Conservation (phyloP, 139 green algal genomes). For the Picochlorum sp. region DNA sequence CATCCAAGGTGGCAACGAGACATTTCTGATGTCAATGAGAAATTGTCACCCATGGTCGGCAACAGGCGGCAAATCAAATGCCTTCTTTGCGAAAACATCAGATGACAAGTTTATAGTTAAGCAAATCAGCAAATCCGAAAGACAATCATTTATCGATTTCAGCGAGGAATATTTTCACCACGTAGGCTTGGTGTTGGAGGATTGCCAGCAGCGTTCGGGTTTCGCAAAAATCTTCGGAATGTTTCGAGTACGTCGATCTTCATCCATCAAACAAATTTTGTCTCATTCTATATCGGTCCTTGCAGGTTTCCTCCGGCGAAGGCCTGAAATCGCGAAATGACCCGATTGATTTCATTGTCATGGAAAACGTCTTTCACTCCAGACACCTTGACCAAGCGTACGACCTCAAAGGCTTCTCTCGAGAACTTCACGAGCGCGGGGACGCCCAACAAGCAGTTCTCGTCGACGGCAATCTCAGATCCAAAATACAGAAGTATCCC, state of each 20-base stretch:
- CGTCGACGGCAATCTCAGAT: conserved; percentile 86
- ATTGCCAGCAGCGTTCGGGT: conserved; percentile 39
- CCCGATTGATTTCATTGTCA: conserved; percentile 80
- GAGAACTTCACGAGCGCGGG: conserved; percentile 36
- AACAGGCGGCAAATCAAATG: conserved; percentile 77
- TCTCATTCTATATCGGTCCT: not conserved
- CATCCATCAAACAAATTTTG: not conserved
- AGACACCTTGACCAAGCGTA: conserved; percentile 67
- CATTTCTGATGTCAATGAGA: conserved; percentile 72
- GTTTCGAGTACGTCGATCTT: conserved; percentile 54
- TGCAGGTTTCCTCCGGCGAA: not conserved
- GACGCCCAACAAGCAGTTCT: conserved; percentile 53
- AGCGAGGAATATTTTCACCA: conserved; percentile 83
- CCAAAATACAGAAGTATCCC: conserved; percentile 53
- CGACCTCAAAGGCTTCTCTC: conserved; percentile 81
- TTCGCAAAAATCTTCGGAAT: conserved; percentile 91
- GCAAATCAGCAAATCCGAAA: conserved; percentile 47
- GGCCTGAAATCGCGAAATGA: not conserved
- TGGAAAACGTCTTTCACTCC: conserved; percentile 93
- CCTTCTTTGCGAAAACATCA: conserved; percentile 88
- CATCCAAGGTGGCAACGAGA: conserved; percentile 55
- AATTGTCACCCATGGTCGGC: conserved; percentile 65
- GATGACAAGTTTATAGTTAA: conserved; percentile 80
- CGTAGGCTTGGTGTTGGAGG: conserved; percentile 37
- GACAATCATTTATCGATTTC: conserved; percentile 76